These are phyloP conservation scores for Cryptococcus floricola DNA, from an alignment of 1,284 basidiomycete genomes.

Conservation along the genomic window DNA sequence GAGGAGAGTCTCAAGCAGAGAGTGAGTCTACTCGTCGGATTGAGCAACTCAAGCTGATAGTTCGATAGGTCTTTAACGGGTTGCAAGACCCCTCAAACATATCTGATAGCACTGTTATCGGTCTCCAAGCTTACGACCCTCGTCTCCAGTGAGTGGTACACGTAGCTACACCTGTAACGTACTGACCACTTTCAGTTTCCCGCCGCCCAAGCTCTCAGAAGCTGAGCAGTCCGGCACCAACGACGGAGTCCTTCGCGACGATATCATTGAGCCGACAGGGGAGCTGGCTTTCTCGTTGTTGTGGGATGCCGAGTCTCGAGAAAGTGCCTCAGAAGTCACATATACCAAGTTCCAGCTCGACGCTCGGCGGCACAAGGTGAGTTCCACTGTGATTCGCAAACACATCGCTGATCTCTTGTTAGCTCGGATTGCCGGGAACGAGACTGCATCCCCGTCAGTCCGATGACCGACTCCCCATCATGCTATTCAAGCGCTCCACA, in stretches of 20 bases:
- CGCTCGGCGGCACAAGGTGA: slow-evolving; percentile 66
- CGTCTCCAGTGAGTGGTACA: slow-evolving; percentile 29
- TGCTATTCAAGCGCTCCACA: slow-evolving; percentile 76
- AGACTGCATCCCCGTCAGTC: slow-evolving; percentile 60
- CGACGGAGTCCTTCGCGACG: slow-evolving; percentile 19
- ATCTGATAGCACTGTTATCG: slow-evolving; percentile 69
- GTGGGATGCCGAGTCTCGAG: slow-evolving; percentile 63
- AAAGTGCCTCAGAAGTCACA: slow-evolving; percentile 58
- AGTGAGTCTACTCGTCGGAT: slow-evolving; percentile 48
- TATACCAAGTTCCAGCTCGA: slow-evolving; percentile 82
- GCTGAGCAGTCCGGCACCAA: neutral
- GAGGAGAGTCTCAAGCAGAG: slow-evolving; percentile 61
- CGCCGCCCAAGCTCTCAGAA: slow-evolving; percentile 18
- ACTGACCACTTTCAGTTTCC: slow-evolving; percentile 19
- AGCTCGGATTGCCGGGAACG: slow-evolving; percentile 56
- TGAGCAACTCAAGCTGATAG: neutral
- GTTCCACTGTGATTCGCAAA: slow-evolving; percentile 3
- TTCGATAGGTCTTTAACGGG: slow-evolving; percentile 63
- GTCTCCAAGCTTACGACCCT: slow-evolving; percentile 74
- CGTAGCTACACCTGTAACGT: neutral
- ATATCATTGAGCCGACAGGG: slow-evolving; percentile 57
- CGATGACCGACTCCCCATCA: slow-evolving; percentile 74
- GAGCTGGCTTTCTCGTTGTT: slow-evolving; percentile 62
- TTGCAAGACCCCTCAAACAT: slow-evolving; percentile 63
- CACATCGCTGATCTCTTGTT: neutral